Evolutionary conservation across 2,329 filamentous ascomycete genomes (phyloP).

Genomic region (Passalora sequoiae): DNA sequence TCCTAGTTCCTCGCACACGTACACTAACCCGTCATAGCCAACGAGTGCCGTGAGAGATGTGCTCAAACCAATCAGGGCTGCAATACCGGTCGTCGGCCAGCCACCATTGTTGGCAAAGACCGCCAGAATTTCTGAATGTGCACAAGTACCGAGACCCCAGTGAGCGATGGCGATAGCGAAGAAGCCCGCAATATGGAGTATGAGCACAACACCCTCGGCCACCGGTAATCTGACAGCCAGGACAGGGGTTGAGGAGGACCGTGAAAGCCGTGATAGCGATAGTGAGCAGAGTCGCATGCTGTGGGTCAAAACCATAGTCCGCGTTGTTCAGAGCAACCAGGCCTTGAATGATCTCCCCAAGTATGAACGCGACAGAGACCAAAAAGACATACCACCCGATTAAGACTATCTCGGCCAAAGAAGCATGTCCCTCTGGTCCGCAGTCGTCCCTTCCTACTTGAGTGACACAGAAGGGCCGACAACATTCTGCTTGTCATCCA

Average conservation of each 20-base stretch:
- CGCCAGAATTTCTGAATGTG: slow-evolving; percentile 14
- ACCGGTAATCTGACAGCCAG: slow-evolving; percentile 26
- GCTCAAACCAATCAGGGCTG: slow-evolving; percentile 39
- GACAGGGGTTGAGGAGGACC: slow-evolving; percentile 29
- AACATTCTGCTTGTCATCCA: slow-evolving; percentile 9
- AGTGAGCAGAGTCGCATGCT: slow-evolving; percentile 43
- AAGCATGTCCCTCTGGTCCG: slow-evolving; percentile 8
- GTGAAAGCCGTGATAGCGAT: slow-evolving; percentile 23
- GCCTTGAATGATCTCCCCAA: slow-evolving; percentile 27
- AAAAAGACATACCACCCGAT: slow-evolving; percentile 41
- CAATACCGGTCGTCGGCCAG: slow-evolving; percentile 34
- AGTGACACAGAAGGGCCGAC: neutral
- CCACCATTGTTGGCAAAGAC: slow-evolving; percentile 23
- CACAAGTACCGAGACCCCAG: slow-evolving; percentile 25
- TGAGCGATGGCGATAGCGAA: slow-evolving; percentile 19
- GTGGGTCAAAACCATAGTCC: slow-evolving; percentile 23
- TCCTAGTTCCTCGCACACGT: slow-evolving; percentile 26
- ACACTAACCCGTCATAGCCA: slow-evolving; percentile 24
- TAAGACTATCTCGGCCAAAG: slow-evolving; percentile 21
- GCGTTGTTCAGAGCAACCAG: slow-evolving; percentile 13
- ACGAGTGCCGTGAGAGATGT: slow-evolving; percentile 23
- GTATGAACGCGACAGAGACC: slow-evolving; percentile 40
- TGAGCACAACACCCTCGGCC: slow-evolving; percentile 26
- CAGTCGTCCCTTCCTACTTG: slow-evolving; percentile 1
- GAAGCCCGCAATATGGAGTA: slow-evolving; percentile 35